These are phyloP conservation scores for Stipa capillata DNA, from an alignment of 176 grass and related monocot species.

Conservation along the genomic window DNA sequence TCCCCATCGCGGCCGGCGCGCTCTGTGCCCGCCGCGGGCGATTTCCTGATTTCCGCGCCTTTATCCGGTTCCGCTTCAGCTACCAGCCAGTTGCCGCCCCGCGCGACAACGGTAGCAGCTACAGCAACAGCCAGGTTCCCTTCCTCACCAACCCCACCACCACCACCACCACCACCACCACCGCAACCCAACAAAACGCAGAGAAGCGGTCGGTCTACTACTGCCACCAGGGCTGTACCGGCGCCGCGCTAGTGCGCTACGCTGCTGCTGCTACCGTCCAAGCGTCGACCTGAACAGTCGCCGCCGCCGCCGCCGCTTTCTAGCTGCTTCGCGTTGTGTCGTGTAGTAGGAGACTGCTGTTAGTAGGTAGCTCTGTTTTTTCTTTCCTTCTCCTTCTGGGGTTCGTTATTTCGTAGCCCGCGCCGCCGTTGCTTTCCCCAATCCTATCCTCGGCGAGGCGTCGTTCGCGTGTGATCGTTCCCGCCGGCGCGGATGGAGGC, in stretches of 20 bases:
- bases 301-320: slow-evolving; percentile 24
- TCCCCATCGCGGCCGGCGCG: background rate
- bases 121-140: background rate
- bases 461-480: background rate
- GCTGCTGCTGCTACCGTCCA: too few relatives aligned
- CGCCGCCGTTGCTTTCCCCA: slow-evolving; percentile 1
- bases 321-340: background rate
- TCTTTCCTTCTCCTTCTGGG: background rate
- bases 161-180: slow-evolving; percentile 7
- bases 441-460: background rate
- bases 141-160: slow-evolving; percentile 30
- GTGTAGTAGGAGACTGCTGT: background rate
- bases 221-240: background rate
- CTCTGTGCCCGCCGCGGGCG: background rate
- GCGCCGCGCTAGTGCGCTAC: background rate
- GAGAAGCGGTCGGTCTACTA: background rate
- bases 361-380: background rate
- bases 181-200: slow-evolving; percentile 21
- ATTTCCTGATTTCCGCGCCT: background rate
- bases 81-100: background rate
- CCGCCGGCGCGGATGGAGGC: slow-evolving; percentile 59
- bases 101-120: slow-evolving; percentile 26
- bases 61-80: background rate
- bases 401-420: background rate
- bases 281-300: slow-evolving; percentile 1